Base-by-base conservation (phyloP, 352 stramenopile genomes). In the Globisporangium spinosum region DNA sequence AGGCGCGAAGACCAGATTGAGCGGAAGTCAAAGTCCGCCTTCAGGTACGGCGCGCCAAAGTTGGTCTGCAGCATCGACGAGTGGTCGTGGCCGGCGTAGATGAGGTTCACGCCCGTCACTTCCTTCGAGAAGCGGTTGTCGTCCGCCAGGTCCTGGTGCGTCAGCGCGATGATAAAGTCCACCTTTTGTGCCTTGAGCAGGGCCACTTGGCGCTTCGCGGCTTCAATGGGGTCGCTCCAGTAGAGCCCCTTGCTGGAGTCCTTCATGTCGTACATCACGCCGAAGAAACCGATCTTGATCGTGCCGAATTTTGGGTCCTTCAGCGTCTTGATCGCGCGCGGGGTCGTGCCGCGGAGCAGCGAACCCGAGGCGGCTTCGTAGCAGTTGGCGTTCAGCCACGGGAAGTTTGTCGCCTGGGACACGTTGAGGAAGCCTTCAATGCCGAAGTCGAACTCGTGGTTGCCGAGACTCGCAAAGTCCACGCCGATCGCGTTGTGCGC, bases 371-470 rank as follows among this genome's bases (percentile, higher is more conserved):
- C 38, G 38, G 38, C 38, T 47, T 47, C 38, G 13, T 20, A 91
- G 70, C 76, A 84, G 69, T 93, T 93, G 59, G 82, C 82, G 69
- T 93, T 93, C 8, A 93, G 68, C 82, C 84, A 93, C 35, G 77
- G 71, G 63, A 93, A 93, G 27, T 85, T 80, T 65, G 78, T 78
- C 23, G 75, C 73, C 22, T 43, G 35, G 34, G 79, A 79, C 47
- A 91, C 85, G 69, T 93, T 93, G 22, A 85, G 67, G 59, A 93
- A 93, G 45, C 76, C 83, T 2, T 93, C 81, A 38, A 93, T 68
- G 13, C 85, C 82, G 60, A 89, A 93, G 65, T 93, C 85, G 55
- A 93, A 93, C 63, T 93, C 85, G 74, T 93, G 85, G 80, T 93
- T 93, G 23, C 85, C 85, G 7, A 93, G 70, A 15, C 78, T 82